Conservation (phyloP, 2,329 filamentous ascomycete genomes). For the Pseudogymnoascus sp. region DNA sequence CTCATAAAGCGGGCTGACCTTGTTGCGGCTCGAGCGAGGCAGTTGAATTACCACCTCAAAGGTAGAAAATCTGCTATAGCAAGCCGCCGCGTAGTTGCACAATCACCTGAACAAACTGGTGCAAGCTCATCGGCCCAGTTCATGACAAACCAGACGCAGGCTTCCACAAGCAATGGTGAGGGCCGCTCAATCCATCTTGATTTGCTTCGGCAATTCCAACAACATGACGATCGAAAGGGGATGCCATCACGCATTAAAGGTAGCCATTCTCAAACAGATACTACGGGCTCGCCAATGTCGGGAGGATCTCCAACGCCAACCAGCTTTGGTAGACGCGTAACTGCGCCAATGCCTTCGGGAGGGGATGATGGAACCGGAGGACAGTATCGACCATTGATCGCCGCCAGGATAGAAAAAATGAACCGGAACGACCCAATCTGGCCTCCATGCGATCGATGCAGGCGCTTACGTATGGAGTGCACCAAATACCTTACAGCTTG, state of each 20-base stretch:
- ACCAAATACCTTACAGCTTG: conserved; percentile 81
- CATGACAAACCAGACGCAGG: neutral
- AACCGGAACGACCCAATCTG: conserved; percentile 63
- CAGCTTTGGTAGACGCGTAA: neutral
- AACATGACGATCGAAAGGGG: conserved; percentile 23
- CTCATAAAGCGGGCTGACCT: conserved; percentile 73
- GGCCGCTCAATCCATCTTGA: conserved; percentile 38
- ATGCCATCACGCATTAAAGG: conserved; percentile 18
- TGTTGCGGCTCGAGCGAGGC: conserved; percentile 62
- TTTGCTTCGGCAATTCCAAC: conserved; percentile 45
- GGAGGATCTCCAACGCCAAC: conserved; percentile 8
- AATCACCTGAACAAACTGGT: conserved; percentile 16
- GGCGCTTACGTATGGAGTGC: conserved; percentile 70
- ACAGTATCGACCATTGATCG: conserved; percentile 54
- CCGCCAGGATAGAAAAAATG: conserved; percentile 66
- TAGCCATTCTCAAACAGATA: neutral
- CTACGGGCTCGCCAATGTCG: conserved; percentile 14
- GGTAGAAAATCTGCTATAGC: conserved; percentile 66
- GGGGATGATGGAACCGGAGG: conserved; percentile 22
- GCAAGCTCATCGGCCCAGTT: neutral
- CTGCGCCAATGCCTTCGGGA: neutral
- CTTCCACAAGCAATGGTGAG: conserved; percentile 10
- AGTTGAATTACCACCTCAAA: conserved; percentile 73
- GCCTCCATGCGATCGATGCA: conserved; percentile 79
- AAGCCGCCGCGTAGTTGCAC: conserved; percentile 43